These are phyloP conservation scores for Echeveria elegans DNA, from an alignment of 164 flowering plant species.

Conservation along the genomic window DNA sequence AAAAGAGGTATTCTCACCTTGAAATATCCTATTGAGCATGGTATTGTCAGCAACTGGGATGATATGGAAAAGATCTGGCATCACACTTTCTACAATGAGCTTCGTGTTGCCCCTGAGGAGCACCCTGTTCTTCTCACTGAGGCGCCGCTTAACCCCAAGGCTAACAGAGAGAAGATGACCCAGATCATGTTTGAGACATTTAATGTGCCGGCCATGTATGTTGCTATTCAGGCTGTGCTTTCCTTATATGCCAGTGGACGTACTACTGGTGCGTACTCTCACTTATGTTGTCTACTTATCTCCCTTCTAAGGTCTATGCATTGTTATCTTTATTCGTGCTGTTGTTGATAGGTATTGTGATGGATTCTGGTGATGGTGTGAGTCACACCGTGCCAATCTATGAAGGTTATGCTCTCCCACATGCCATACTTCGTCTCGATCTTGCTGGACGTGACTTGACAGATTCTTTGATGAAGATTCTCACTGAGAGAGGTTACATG, in stretches of 20 bases:
- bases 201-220: not conserved
- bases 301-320: not conserved
- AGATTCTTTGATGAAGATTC: not conserved
- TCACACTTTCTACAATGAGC: not conserved
- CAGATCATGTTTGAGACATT: not conserved
- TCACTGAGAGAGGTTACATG: slow-evolving; percentile 1
- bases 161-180: not conserved
- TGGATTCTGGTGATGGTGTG: slow-evolving; percentile 1
- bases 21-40: not conserved
- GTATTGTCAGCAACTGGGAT: not conserved
- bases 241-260: not conserved
- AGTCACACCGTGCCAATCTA: not conserved
- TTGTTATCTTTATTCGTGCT: not conserved
- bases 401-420: not conserved
- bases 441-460: not conserved
- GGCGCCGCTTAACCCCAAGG: not conserved
- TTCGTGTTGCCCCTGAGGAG: not conserved
- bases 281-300: too few relatives aligned
- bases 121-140: not conserved
- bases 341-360: not conserved
- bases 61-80: not conserved
- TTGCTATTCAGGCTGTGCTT: not conserved
- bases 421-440: not conserved
- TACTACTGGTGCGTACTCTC: not conserved
- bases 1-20: not conserved